phyloP scores from a whole-genome alignment of 768 basidiomycete species.

The Hortiboletus campestris region DNA sequence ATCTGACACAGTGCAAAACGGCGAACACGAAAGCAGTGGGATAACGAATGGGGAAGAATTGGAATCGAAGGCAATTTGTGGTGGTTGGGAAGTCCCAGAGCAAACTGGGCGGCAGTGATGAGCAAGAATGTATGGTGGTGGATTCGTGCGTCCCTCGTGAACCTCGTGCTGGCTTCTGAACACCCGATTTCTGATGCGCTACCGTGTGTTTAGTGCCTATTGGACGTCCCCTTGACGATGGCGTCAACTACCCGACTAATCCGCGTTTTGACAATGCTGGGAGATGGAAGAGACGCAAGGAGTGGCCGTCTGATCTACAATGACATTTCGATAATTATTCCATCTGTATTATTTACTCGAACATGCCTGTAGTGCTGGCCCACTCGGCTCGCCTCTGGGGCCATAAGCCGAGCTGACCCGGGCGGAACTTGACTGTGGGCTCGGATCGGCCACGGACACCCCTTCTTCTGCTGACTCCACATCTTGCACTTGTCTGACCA shows the following conservation, averaged over 20 bases:
- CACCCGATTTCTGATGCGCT: neutral
- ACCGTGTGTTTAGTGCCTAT: slow-evolving; percentile 38
- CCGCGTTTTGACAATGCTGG: slow-evolving; percentile 73
- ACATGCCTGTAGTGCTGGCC: neutral
- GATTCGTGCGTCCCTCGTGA: slow-evolving; percentile 63
- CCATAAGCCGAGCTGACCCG: neutral
- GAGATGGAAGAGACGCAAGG: slow-evolving; percentile 58
- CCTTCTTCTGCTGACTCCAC: neutral
- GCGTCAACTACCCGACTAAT: slow-evolving; percentile 63
- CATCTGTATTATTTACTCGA: neutral
- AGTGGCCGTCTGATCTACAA: slow-evolving; percentile 68
- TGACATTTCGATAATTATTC: slow-evolving; percentile 32
- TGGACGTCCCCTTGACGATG: slow-evolving; percentile 57
- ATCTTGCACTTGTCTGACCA: slow-evolving; percentile 1
- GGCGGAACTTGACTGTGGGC: slow-evolving; percentile 19
- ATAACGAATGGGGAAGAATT: slow-evolving; percentile 78
- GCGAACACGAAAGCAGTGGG: slow-evolving; percentile 52
- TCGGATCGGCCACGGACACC: neutral
- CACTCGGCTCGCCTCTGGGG: neutral
- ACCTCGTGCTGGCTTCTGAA: neutral
- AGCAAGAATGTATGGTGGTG: slow-evolving; percentile 65
- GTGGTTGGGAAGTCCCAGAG: slow-evolving; percentile 65
- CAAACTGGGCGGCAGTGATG: slow-evolving; percentile 84
- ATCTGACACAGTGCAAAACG: slow-evolving; percentile 47
- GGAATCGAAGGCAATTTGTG: slow-evolving; percentile 81